Base-by-base conservation (phyloP, 202 grass and related monocot species). In the Hordeum pubiflorum region DNA sequence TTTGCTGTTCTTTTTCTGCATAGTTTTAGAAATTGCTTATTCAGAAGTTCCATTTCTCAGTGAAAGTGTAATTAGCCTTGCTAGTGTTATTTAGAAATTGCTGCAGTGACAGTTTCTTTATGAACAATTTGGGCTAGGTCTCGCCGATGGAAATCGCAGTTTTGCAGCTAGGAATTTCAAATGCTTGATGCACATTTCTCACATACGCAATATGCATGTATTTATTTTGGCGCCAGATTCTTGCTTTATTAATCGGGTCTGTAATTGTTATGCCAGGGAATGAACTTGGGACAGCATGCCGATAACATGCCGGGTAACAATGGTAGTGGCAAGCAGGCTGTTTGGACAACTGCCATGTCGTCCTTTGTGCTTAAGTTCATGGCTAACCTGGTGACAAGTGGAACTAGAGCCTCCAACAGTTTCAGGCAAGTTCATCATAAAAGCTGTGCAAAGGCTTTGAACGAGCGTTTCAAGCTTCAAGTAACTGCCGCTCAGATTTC, bases 301-400 rank as follows among this genome's bases (percentile, higher is more conserved):
- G 18, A 63, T 63, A 9, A 33, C 23, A 31, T 63, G 39, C 26
- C 1, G 5, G 24, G 5, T 62, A 31, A 32, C 17, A 64, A 34
- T n/a, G 6, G 6, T 48, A 29, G 59, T 20, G 24, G 39, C 17
- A 54, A 54, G 70, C 70, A 54, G 7, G 39, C 60, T 48, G 58
- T 63, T 14, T 78, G 75, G 75, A 78, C 75, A 64, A 64, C 13
- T 50, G 58, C 59, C 6, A 64, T 78, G 24, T 78, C 59, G 2
- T 29, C 39, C 59, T 78, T 78, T 78, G 26, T 78, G 39, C 59
- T 78, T 1, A 33, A 44, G 38, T 50, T 48, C 58, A 48, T 78
- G 40, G 38, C 58, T 50, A 63, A 64, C 6, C 40, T 78, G 2
- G 59, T 78, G 59, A 60, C 59, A 6, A 44, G 10, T 64, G 75